Evolutionary conservation across 164 flowering plant species (phyloP).

Genomic region (Tinospora cordifolia): DNA sequence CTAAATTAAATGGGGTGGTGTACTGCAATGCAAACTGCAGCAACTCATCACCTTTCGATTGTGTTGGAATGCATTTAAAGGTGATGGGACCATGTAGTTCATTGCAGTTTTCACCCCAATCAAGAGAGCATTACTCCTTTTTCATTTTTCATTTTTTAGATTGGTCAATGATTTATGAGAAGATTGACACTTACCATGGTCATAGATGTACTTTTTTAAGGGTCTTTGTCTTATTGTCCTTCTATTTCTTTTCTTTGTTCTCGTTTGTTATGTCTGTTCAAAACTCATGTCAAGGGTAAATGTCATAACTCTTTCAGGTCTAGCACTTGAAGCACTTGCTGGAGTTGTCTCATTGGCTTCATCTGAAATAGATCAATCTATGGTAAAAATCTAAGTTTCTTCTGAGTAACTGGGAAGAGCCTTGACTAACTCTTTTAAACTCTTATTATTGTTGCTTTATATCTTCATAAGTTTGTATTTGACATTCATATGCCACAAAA

Average conservation of each 20-base stretch:
- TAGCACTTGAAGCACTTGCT: conserved; percentile 82
- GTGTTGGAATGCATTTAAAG: no score
- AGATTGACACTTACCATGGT: not conserved
- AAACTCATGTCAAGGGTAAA: conserved; percentile 2
- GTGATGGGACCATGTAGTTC: no score
- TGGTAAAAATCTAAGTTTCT: conserved; percentile 42
- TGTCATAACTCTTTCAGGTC: conserved; percentile 40
- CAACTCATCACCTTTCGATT: no score
- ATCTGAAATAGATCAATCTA: conserved; percentile 63
- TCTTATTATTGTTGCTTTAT: not conserved
- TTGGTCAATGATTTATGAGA: not conserved
- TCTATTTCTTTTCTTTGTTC: not conserved
- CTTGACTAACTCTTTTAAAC: not conserved
- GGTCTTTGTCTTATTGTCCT: not conserved
- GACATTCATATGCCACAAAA: not conserved
- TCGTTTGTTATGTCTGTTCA: not conserved
- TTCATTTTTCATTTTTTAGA: not conserved
- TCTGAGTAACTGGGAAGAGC: not conserved
- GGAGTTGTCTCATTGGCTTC: conserved; percentile 74
- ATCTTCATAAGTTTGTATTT: not conserved
- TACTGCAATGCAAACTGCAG: no score
- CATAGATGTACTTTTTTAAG: no score
- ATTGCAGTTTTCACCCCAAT: no score
- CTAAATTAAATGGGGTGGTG: no score
- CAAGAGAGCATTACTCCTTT: no score